Percentiles rank a stretch among this genome's conserved stretches.
phyloP scores from a whole-genome alignment of 139 green algal genomes.

The Edaphochlamys debaryana region DNA sequence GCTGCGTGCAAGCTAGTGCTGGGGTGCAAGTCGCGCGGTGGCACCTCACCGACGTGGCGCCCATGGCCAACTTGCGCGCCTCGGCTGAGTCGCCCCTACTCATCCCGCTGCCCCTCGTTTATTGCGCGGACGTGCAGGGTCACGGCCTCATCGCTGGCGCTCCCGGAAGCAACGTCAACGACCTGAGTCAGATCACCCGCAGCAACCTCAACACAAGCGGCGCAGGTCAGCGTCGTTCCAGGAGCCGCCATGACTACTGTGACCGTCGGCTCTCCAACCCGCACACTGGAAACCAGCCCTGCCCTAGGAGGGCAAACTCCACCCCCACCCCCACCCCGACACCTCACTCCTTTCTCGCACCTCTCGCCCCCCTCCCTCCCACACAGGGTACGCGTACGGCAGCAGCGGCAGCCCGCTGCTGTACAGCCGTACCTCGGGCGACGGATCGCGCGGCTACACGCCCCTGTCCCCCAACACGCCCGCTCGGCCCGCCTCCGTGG shows the following conservation, averaged over 20 bases:
- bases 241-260: no score
- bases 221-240: background rate
- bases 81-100: no score
- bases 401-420: background rate
- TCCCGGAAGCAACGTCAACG: background rate
- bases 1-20: no score
- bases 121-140: no score
- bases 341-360: background rate
- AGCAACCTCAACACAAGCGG: slow-evolving; percentile 18
- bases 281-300: background rate
- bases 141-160: slow-evolving; percentile 8
- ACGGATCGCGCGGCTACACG: background rate
- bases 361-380: background rate
- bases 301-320: no score
- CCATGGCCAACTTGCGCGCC: no score
- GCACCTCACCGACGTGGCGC: no score
- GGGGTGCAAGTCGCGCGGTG: no score
- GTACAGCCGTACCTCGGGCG: background rate
- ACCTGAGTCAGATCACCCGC: slow-evolving; percentile 29
- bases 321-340: background rate
- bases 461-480: background rate
- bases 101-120: no score
- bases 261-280: background rate
- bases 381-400: background rate
- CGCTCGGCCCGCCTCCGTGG: slow-evolving; percentile 2